Evolutionary conservation across 192 early-diverging fungal genomes (phyloP), one percentile per base, ranked within the genome.

Genomic region (Coemansia sp.): DNA sequence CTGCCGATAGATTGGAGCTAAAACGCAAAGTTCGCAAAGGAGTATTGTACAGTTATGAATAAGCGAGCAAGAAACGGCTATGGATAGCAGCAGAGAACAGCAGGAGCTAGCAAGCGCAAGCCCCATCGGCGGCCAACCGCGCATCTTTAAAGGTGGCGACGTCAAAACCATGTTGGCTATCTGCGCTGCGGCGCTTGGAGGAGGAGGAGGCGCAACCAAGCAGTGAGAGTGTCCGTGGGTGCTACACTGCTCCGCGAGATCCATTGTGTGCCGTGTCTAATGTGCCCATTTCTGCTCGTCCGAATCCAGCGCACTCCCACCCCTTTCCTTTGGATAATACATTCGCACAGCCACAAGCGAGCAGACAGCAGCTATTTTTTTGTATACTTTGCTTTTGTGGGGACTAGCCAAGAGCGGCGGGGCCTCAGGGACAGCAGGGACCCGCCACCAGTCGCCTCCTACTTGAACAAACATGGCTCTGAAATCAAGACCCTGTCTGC

Each of bases 241-340:
- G 8, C 39, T 8, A 40, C 39, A 40, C 39, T 40, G 47, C 47
- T 27, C 47, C 47, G 15, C 15, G 12, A 27, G 47, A 51, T 51
- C 47, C 47, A 51, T 51, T 63, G 59, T 60, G 36, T 32, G 61
- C 31, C 25, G 42, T 47, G 41, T 46, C 43, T 63, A 35, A 47
- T 63, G 61, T 63, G 61, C 43, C 61, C 47, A 46, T 47, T 63
- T 51, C 27, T 25, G 47, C 47, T 51, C 47, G 47, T 51, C 47
- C 47, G 47, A 51, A 27, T 6, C 47, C 47, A 51, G 47, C 47
- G 25, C 11, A 27, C 27, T 51, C 47, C 47, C 47, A 51, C 47
- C 47, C 47, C 47, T 45, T 45, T n/a, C 43, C 20, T 20, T 17
- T 9, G 31, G 57, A 32, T 19, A 37, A 59, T 59, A 51, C 27